A percentile compares a stretch with the other conserved stretches of the same genome.
Evolutionary conservation across 192 early-diverging fungal species (phyloP).

Genomic region (Umbelopsis isabellina): DNA sequence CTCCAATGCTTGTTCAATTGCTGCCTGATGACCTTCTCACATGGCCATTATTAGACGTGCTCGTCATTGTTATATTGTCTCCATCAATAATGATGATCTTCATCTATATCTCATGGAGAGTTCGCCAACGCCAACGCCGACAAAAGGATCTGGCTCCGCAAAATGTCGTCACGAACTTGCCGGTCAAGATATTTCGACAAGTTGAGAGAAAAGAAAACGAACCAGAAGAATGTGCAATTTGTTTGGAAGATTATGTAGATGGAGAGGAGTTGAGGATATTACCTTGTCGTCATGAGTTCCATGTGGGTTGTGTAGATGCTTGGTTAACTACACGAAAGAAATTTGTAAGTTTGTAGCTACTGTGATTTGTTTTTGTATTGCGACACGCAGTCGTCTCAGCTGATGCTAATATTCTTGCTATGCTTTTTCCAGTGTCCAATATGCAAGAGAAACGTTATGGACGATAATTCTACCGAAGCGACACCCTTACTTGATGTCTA

Average conservation of each 20-base stretch:
- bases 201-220: slow-evolving; percentile 73
- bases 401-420: background rate
- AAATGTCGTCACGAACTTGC: slow-evolving; percentile 74
- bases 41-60: slow-evolving; percentile 75
- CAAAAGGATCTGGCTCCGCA: slow-evolving; percentile 78
- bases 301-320: slow-evolving; percentile 86
- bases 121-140: slow-evolving; percentile 72
- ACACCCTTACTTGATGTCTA: slow-evolving; percentile 26
- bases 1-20: slow-evolving; percentile 36
- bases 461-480: slow-evolving; percentile 23
- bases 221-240: slow-evolving; percentile 87
- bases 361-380: background rate
- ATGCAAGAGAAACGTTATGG: slow-evolving; percentile 36
- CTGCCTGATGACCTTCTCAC: slow-evolving; percentile 48
- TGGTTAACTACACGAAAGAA: slow-evolving; percentile 88
- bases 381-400: background rate
- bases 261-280: slow-evolving; percentile 79
- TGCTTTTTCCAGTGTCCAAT: slow-evolving; percentile 34
- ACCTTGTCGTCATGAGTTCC: slow-evolving; percentile 90
- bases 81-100: slow-evolving; percentile 80
- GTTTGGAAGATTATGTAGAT: slow-evolving; percentile 88
- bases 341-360: slow-evolving; percentile 70
- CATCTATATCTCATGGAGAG: slow-evolving; percentile 72
- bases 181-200: slow-evolving; percentile 66
- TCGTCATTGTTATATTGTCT: slow-evolving; percentile 82